These are phyloP conservation scores for Macaranga tanarius DNA, from an alignment of 441 rosid genomes.

Conservation along the genomic window DNA sequence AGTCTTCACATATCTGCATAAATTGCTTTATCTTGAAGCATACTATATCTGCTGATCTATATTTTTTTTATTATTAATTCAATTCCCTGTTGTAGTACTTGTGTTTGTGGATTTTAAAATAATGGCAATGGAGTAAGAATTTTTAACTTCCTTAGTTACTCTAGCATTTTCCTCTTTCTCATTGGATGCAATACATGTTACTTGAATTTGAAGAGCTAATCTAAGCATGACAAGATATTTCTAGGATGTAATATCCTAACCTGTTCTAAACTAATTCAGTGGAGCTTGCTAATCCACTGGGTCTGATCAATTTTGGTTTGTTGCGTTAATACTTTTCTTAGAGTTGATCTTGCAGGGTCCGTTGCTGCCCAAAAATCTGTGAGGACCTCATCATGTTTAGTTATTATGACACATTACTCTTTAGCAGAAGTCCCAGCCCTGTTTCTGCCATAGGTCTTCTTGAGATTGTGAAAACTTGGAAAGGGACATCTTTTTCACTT, in stretches of 20 bases:
- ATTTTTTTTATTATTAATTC: background rate
- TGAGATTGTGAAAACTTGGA: background rate
- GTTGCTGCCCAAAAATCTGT: background rate
- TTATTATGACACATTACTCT: background rate
- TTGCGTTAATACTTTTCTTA: background rate
- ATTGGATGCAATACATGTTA: background rate
- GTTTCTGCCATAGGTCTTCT: background rate
- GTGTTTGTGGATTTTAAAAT: constrained; percentile 4
- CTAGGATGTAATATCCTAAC: background rate
- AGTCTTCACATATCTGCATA: background rate
- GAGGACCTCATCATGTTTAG: background rate
- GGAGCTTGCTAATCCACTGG: background rate
- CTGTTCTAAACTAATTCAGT: background rate
- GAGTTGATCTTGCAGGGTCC: background rate
- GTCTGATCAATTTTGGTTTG: background rate
- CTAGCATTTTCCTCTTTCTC: background rate
- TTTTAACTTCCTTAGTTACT: no score
- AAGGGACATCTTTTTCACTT: background rate
- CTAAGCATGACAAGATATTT: background rate
- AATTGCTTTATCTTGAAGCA: background rate
- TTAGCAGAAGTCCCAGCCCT: background rate
- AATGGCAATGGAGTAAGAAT: background rate
- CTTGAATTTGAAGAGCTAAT: background rate
- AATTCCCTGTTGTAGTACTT: background rate
- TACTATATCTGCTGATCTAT: background rate